Evolutionary conservation across 2,329 filamentous ascomycete genomes (phyloP).

Genomic region (Nigrograna mackinnonii): DNA sequence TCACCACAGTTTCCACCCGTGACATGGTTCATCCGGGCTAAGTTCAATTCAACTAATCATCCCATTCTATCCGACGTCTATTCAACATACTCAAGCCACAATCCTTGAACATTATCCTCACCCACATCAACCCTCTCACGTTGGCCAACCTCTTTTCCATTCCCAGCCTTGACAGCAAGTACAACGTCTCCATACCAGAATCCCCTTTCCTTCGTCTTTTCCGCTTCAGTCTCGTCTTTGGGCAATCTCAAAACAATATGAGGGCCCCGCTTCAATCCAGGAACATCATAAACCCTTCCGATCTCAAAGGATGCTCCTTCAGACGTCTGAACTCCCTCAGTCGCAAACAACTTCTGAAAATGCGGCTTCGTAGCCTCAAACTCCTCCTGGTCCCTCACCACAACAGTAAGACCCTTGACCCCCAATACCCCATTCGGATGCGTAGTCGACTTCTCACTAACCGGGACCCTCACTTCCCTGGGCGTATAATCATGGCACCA

Average conservation of each 20-base stretch:
- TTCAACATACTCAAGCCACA: slow-evolving; percentile 8
- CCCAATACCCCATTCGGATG: slow-evolving; percentile 60
- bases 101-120: slow-evolving; percentile 3
- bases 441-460: slow-evolving; percentile 37
- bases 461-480: slow-evolving; percentile 59
- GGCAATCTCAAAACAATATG: slow-evolving; percentile 24
- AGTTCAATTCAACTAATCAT: background rate
- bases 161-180: slow-evolving; percentile 1
- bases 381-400: slow-evolving; percentile 20
- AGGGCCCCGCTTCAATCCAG: slow-evolving; percentile 14
- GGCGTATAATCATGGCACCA: slow-evolving; percentile 64
- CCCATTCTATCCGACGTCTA: background rate
- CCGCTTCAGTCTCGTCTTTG: slow-evolving; percentile 17
- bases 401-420: slow-evolving; percentile 26
- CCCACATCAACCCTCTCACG: slow-evolving; percentile 3
- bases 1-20: no score
- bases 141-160: slow-evolving; percentile 1
- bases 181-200: slow-evolving; percentile 28
- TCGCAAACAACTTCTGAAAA: slow-evolving; percentile 20
- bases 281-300: slow-evolving; percentile 17
- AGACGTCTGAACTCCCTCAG: slow-evolving; percentile 3
- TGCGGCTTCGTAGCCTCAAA: slow-evolving; percentile 11
- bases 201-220: slow-evolving; percentile 12
- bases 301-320: slow-evolving; percentile 16
- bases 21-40: no score